Evolutionary conservation across 1,139 yeast species (phyloP).

Genomic region (Lodderomyces orthopsilosis): DNA sequence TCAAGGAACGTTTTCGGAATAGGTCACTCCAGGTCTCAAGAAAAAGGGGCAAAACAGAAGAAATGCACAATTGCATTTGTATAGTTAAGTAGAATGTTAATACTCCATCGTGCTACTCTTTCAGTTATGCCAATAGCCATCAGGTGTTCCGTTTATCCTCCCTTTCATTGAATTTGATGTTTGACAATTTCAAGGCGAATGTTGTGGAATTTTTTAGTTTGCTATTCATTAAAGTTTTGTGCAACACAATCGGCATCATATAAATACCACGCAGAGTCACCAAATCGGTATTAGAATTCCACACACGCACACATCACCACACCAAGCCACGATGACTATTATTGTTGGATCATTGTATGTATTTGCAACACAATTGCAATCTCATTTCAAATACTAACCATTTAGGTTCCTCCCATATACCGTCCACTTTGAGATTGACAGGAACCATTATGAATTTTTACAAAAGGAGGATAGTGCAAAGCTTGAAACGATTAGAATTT

Average conservation of each 20-base stretch:
- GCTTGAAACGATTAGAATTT: slow-evolving; percentile 6
- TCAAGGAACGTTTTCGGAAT: neutral
- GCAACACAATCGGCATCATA: neutral
- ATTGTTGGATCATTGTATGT: slow-evolving; percentile 64
- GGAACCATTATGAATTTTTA: slow-evolving; percentile 10
- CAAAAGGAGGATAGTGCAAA: slow-evolving; percentile 10
- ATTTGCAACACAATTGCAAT: slow-evolving; percentile 8
- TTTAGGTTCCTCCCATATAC: slow-evolving; percentile 67
- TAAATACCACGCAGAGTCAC: neutral
- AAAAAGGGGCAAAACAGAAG: neutral
- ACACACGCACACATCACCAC: neutral
- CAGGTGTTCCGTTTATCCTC: no score
- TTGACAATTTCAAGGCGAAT: no score
- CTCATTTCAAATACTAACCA: neutral
- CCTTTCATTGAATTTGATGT: no score
- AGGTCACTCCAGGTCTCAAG: neutral
- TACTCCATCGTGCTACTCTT: no score
- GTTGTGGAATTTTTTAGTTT: neutral
- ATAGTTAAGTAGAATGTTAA: no score
- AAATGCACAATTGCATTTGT: neutral
- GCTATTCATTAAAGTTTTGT: slow-evolving; percentile 1
- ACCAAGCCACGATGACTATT: slow-evolving; percentile 45
- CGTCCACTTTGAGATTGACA: slow-evolving; percentile 58
- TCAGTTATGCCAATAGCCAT: no score
- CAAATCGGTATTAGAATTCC: neutral